A percentile compares a stretch with the other conserved stretches of the same genome.
These are phyloP conservation scores for Ceratobasidium sp. DNA, from an alignment of 1,284 basidiomycete species.

Conservation along the genomic window DNA sequence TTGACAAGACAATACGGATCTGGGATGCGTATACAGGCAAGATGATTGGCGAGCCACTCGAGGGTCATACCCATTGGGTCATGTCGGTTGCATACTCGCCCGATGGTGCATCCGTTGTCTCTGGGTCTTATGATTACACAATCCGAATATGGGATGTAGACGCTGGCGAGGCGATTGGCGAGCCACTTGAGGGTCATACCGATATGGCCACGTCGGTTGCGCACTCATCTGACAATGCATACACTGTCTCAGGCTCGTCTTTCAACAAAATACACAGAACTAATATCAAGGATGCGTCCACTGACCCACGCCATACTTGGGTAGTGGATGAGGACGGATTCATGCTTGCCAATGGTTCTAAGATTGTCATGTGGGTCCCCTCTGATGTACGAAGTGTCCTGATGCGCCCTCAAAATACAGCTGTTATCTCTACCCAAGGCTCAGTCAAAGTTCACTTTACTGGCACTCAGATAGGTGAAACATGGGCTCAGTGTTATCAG, in stretches of 20 bases:
- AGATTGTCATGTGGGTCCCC: neutral
- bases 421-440: neutral
- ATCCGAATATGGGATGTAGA: conserved; percentile 28
- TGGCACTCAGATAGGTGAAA: neutral
- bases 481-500: neutral
- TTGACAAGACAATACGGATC: conserved; percentile 19
- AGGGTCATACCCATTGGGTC: conserved; percentile 18
- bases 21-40: conserved; percentile 24
- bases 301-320: neutral
- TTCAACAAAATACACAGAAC: too few relatives aligned
- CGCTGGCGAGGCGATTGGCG: conserved; percentile 8
- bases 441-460: neutral
- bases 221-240: too few relatives aligned
- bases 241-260: too few relatives aligned
- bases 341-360: neutral
- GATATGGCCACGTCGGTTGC: too few relatives aligned
- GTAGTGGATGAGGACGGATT: neutral
- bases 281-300: too few relatives aligned
- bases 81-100: conserved; percentile 25
- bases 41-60: neutral
- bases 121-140: conserved; percentile 6
- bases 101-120: conserved; percentile 10
- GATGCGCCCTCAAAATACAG: neutral
- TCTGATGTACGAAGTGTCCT: neutral
- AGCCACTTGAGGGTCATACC: neutral